phyloP scores from a whole-genome alignment of 495 filamentous ascomycete genomes.

The Hypoxylon fragiforme region DNA sequence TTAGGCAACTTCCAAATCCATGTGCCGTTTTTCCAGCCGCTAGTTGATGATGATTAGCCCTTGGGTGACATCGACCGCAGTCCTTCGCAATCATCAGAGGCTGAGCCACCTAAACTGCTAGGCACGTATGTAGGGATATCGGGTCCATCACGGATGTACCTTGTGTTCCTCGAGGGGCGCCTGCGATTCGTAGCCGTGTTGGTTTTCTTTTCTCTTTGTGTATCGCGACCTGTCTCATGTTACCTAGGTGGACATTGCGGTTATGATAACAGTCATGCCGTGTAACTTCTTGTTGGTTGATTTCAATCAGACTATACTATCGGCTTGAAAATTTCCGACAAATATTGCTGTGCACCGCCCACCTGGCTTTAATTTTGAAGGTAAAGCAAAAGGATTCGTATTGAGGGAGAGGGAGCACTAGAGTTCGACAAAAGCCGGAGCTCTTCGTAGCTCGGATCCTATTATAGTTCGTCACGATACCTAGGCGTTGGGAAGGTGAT shows the following conservation, averaged over 20 bases:
- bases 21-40: constrained; percentile 7
- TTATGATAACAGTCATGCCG: too few relatives aligned
- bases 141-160: not conserved
- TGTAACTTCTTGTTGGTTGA: too few relatives aligned
- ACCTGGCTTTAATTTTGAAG: too few relatives aligned
- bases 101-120: constrained; percentile 21
- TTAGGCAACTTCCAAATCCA: too few relatives aligned
- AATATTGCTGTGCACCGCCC: not conserved
- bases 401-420: too few relatives aligned
- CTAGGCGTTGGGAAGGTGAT: not conserved
- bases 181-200: too few relatives aligned
- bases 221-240: too few relatives aligned
- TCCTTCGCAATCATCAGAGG: constrained; percentile 20
- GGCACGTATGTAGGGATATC: not conserved
- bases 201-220: too few relatives aligned
- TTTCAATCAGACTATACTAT: too few relatives aligned
- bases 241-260: too few relatives aligned
- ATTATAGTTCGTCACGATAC: not conserved
- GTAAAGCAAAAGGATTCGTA: not conserved
- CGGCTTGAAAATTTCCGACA: too few relatives aligned
- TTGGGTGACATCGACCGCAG: constrained; percentile 22
- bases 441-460: not conserved
- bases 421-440: too few relatives aligned
- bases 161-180: not conserved
- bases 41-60: not conserved